Percentiles rank a stretch among this genome's conserved stretches.
phyloP scores from a whole-genome alignment of 2,329 filamentous ascomycete genomes.

The Herpotrichia juniperi region DNA sequence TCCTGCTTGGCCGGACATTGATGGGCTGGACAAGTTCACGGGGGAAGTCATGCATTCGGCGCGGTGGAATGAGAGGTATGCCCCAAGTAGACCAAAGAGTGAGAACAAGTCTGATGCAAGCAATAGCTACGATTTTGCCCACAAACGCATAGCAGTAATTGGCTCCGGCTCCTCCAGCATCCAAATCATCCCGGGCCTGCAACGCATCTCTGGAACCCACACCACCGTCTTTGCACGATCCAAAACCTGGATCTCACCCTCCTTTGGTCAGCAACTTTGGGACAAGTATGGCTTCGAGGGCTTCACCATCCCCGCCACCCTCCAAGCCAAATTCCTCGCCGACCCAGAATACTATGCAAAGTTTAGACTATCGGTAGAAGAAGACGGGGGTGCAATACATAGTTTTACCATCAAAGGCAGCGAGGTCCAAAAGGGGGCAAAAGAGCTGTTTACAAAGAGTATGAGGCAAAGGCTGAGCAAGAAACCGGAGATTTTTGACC shows the following conservation, averaged over 20 bases:
- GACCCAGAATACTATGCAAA: slow-evolving; percentile 39
- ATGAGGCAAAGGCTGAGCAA: slow-evolving; percentile 48
- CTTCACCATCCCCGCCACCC: slow-evolving; percentile 30
- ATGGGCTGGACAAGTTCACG: slow-evolving; percentile 36
- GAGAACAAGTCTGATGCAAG: neutral
- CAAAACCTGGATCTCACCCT: slow-evolving; percentile 44
- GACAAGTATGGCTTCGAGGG: slow-evolving; percentile 43
- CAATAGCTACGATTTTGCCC: slow-evolving; percentile 34
- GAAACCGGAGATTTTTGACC: slow-evolving; percentile 49
- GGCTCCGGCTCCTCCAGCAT: slow-evolving; percentile 47
- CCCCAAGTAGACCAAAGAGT: neutral
- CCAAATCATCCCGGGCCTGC: slow-evolving; percentile 49
- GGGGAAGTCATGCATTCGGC: slow-evolving; percentile 46
- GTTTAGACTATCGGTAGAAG: slow-evolving; percentile 39
- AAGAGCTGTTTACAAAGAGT: slow-evolving; percentile 45
- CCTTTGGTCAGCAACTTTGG: slow-evolving; percentile 36
- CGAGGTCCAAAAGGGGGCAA: slow-evolving; percentile 43
- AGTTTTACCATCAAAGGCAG: slow-evolving; percentile 44
- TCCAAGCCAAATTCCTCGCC: slow-evolving; percentile 28
- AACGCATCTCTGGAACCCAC: slow-evolving; percentile 37
- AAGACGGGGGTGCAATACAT: slow-evolving; percentile 40
- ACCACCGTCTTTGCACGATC: slow-evolving; percentile 40
- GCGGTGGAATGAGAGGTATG: slow-evolving; percentile 39
- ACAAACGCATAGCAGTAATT: slow-evolving; percentile 44
- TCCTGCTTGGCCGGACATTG: slow-evolving; percentile 40